phyloP scores from a whole-genome alignment of 2,329 filamentous ascomycete genomes.

The Cryphonectria parasitica region DNA sequence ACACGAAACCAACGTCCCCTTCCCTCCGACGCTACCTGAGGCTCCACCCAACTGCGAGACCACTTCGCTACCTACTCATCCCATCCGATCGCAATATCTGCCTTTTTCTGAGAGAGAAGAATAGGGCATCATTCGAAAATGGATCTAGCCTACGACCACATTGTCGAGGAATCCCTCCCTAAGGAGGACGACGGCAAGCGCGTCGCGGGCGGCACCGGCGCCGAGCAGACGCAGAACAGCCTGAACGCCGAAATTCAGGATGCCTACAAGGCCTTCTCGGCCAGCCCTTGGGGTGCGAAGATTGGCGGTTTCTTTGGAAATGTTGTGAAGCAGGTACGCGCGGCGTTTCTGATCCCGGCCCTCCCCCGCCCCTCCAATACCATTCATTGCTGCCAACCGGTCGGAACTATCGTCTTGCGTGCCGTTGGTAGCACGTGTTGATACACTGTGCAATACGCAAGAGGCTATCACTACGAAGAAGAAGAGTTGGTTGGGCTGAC shows the following conservation, averaged over 20 bases:
- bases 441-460: neutral
- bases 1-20: neutral
- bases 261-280: conserved; percentile 90
- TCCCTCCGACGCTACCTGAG: neutral
- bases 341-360: too few relatives aligned
- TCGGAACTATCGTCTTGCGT: neutral
- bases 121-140: conserved; percentile 52
- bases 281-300: conserved; percentile 86
- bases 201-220: conserved; percentile 42
- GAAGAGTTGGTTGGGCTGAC: neutral
- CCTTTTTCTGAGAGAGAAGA: neutral
- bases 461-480: neutral
- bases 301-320: conserved; percentile 88
- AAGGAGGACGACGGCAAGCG: conserved; percentile 56
- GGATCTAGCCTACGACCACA: conserved; percentile 98
- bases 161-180: conserved; percentile 78
- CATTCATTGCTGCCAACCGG: too few relatives aligned
- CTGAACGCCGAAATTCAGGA: conserved; percentile 91
- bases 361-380: too few relatives aligned
- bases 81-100: neutral
- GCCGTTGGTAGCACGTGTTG: neutral
- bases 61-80: neutral
- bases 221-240: conserved; percentile 52
- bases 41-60: neutral
- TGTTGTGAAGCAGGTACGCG: conserved; percentile 87